Evolutionary conservation across 352 stramenopile species (phyloP), one percentile per base, ranked within the genome.

Genomic region (Saprolegnia diclina): DNA sequence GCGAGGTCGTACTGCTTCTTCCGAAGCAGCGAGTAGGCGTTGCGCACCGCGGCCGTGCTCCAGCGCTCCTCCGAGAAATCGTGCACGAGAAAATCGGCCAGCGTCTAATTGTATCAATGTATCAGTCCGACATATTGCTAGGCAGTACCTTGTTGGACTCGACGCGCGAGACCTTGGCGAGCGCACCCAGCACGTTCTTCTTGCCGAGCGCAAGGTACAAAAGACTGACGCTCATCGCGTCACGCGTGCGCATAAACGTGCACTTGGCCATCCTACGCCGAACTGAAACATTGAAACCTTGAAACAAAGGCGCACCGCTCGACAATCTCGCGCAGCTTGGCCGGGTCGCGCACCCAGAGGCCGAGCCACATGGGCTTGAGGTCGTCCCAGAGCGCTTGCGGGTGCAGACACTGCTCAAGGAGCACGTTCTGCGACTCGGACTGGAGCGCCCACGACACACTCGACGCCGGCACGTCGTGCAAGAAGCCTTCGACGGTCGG

Each of bases 11-110:
- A 98, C 52, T 93, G 88, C 37, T 96, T 92, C 73, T 98, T 98
- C 38, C 88, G 81, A 11, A 98, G 76, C 48, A 98, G 74, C 52
- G 93, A 97, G 74, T 97, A 98, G 7, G 93, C 95, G 74, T 98
- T 98, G 65, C 96, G 97, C 50, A 97, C 87, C 14, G 92, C 95
- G 35, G 95, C 92, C 64, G 82, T 81, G 42, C 73, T 82, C 87
- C 87, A 94, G 26, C 85, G 80, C 62, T 92, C 87, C 63, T 92
- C 80, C 21, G 76, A 79, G 56, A 94, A 94, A 55, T 94, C 81
- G 55, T 94, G 84, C 19, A 91, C 79, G 11, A 94, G 72, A 67
- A 94, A 93, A 19, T 80, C 75, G 1, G 83, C 71, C 32, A 94
- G 73, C 19, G 81, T 91, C 86, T 94, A 64, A n/a, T n/a, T 57